Base-by-base conservation (phyloP, 257 asterid species). In the Solanum medicagineum region DNA sequence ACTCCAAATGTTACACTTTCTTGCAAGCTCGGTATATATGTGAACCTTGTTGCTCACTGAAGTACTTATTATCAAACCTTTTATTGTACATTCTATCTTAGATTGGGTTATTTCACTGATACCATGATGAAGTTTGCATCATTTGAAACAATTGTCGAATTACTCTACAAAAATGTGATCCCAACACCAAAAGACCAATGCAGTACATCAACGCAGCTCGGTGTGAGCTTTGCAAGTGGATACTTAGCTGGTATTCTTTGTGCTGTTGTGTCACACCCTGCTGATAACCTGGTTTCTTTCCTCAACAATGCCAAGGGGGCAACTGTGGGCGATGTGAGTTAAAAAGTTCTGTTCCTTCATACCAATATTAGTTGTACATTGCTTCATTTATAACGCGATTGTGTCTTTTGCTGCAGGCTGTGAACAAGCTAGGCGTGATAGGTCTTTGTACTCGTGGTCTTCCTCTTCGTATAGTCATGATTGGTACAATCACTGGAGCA, bases 111-210 rank as follows among this genome's bases (percentile, higher is more conserved):
- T 49, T 60, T 45, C 63, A 73, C 91, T 92, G 94, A 92, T 70
- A 93, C 95, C n/a, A 92, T 92, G 97, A 93, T 93, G 95, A 92
- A 93, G 83, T 93, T 93, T 71, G 92, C 94, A 0, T 91, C 97
- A 4, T 93, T 89, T 84, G 97, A 93, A 91, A 93, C 92, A 54
- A 91, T 92, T 2, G 97, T 93, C 22, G 95, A 93, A 80, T 92
- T 84, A 49, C 89, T 93, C n/a, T 93, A 93, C 92, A 92, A 91
- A 68, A 75, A 91, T 14, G 91, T 83, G 47, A 91, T 93, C 74
- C 95, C 97, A 40, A 87, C 92, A 22, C 92, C 97, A 16, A 93
- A 93, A 85, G 88, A 89, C 36, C 83, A 92, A 84, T 93, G 97
- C 86, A 91, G 95, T 90, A 89, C 86, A 81, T 53, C 80, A 56